Evolutionary conservation across 2,329 filamentous ascomycete genomes (phyloP), one percentile per base, ranked within the genome.

Genomic region (Penicillium sumatraense): DNA sequence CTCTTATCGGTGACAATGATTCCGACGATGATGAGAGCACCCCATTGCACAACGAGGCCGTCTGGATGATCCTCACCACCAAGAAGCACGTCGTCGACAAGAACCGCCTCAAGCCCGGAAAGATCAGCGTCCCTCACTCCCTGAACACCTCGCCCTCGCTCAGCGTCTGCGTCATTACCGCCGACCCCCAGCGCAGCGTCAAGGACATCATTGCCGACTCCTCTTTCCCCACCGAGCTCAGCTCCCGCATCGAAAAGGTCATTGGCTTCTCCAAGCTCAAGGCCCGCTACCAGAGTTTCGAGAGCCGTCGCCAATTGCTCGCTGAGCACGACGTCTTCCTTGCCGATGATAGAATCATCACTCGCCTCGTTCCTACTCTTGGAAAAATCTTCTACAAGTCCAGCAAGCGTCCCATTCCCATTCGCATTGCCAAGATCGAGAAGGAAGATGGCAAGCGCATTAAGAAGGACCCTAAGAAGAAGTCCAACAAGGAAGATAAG

Each of bases 361-460:
- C 83, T 55, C 80, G 83, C 57, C 82, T 98, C 56, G 91, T 93
- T 53, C 84, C 85, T 61, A 80, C 87, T 2, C 86, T 99, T 11
- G 95, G 93, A 66, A 98, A 96, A 80, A 89, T 89, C 1, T 98
- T 99, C 75, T 98, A 95, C 84, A 89, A 92, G 79, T 90, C 88
- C 14, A 78, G 78, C 60, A 98, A 98, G 83, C 84, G 93, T 35
- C 95, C 95, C 9, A 86, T 99, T 55, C 93, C 95, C 23, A 84
- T 98, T 33, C 81, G 83, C 40, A 82, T 98, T 58, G 83, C 86
- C 59, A 82, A 86, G 71, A 81, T 81, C 50, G 80, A 83, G 60
- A 89, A 85, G 74, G 81, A 81, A 16, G 81, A 86, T 59, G 80
- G 80, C 53, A 85, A 86, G 73, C 78, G 79, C 26, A 77, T 81